Evolutionary conservation across 1,139 yeast species (phyloP).

Genomic region (Sugiyamaella pinicola): DNA sequence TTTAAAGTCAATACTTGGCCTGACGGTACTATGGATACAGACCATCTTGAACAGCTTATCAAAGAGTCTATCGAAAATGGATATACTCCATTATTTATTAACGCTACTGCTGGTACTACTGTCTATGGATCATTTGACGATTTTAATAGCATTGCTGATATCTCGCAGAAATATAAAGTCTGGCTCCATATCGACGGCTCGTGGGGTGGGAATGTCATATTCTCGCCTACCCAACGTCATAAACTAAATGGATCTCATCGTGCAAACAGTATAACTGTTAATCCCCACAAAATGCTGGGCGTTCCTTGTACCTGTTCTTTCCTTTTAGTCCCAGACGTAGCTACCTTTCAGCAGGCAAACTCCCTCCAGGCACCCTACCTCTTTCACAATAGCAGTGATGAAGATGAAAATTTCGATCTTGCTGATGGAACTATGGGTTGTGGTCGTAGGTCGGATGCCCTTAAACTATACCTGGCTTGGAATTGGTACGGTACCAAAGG

Average conservation of each 20-base stretch:
- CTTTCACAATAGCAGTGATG: conserved; percentile 60
- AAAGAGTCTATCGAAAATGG: conserved; percentile 53
- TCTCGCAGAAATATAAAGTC: conserved; percentile 56
- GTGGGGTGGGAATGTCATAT: conserved; percentile 87
- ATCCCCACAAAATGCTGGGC: conserved; percentile 91
- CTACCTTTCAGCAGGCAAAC: conserved; percentile 68
- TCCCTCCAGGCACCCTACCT: conserved; percentile 79
- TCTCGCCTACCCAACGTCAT: conserved; percentile 53
- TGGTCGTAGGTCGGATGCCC: conserved; percentile 81
- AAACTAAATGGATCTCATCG: conserved; percentile 61
- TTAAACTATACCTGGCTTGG: conserved; percentile 82
- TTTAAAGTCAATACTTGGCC: conserved; percentile 60
- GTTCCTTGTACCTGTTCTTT: conserved; percentile 87
- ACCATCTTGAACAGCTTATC: conserved; percentile 53
- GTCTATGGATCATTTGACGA: conserved; percentile 85
- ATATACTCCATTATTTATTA: conserved; percentile 70
- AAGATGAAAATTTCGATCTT: conserved; percentile 64
- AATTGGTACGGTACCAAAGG: conserved; percentile 68
- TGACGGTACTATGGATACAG: conserved; percentile 60
- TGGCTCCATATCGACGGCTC: conserved; percentile 91
- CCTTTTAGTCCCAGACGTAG: conserved; percentile 67
- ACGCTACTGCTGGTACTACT: conserved; percentile 88
- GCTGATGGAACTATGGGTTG: conserved; percentile 95
- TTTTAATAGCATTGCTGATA: conserved; percentile 54
- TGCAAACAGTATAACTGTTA: conserved; percentile 80